Evolutionary conservation across 208 protist genomes (phyloP).

Genomic region (Spongospora subterranea): DNA sequence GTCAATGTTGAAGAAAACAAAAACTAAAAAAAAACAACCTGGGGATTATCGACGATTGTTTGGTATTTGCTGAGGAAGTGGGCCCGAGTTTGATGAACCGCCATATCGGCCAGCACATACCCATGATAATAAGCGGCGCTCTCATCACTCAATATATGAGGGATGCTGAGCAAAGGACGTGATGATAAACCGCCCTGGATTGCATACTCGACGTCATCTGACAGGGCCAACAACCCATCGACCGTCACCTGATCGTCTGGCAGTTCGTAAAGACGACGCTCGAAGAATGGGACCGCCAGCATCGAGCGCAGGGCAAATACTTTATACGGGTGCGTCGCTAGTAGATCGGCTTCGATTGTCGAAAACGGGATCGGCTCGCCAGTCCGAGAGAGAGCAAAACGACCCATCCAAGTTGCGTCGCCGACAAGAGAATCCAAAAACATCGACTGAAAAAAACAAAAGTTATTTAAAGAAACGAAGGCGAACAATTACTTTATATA

Average conservation of each 20-base stretch:
- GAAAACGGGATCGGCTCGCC: constrained; percentile 61
- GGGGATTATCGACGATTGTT: too few relatives aligned
- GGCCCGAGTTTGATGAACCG: too few relatives aligned
- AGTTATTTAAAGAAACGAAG: too few relatives aligned
- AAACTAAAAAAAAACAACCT: too few relatives aligned
- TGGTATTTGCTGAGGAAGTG: too few relatives aligned
- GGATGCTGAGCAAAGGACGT: constrained; percentile 65
- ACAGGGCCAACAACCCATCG: constrained; percentile 61
- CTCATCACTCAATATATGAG: constrained; percentile 70
- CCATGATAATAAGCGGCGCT: too few relatives aligned
- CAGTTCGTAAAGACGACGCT: constrained; percentile 74
- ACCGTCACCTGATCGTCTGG: constrained; percentile 68
- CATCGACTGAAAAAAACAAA: too few relatives aligned
- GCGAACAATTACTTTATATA: too few relatives aligned
- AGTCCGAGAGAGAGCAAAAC: constrained; percentile 62
- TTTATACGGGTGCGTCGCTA: constrained; percentile 67
- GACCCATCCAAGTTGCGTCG: too few relatives aligned
- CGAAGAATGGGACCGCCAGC: constrained; percentile 72
- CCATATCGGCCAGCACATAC: too few relatives aligned
- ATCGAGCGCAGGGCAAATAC: constrained; percentile 66
- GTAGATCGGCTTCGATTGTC: constrained; percentile 64
- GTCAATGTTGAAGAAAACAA: too few relatives aligned
- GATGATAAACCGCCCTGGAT: constrained; percentile 55
- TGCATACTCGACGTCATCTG: constrained; percentile 66
- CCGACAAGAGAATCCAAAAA: too few relatives aligned